These are phyloP conservation scores for Starmera dryadoides DNA, from an alignment of 805 yeast genomes.

Conservation along the genomic window DNA sequence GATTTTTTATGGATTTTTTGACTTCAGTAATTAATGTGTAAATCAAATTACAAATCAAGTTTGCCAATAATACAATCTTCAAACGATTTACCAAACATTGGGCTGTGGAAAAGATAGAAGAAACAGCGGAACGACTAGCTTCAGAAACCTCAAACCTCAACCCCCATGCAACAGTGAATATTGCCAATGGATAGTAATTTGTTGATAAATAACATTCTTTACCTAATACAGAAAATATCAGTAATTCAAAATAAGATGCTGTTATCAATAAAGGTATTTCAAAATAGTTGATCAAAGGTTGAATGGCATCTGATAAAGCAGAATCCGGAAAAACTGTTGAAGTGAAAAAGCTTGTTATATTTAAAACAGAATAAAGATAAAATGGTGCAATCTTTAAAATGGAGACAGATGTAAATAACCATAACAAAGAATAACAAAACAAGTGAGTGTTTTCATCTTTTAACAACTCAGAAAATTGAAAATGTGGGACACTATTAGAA, in stretches of 20 bases:
- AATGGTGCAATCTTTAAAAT: slow-evolving; percentile 32
- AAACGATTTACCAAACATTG: too few species aligned
- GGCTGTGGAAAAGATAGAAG: slow-evolving; percentile 6
- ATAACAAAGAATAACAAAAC: slow-evolving; percentile 28
- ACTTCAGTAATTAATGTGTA: too few species aligned
- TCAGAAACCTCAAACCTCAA: slow-evolving; percentile 29
- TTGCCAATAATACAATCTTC: too few species aligned
- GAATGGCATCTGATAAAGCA: slow-evolving; percentile 24
- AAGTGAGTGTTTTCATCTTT: slow-evolving; percentile 35
- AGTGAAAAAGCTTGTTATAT: slow-evolving; percentile 25
- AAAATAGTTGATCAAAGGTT: slow-evolving; percentile 29
- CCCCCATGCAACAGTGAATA: slow-evolving; percentile 30
- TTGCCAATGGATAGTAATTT: slow-evolving; percentile 24
- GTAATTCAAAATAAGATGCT: slow-evolving; percentile 33
- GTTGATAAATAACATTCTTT: slow-evolving; percentile 19
- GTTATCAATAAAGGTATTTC: slow-evolving; percentile 29
- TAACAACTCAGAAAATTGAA: slow-evolving; percentile 22
- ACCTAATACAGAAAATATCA: slow-evolving; percentile 22
- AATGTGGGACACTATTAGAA: neutral
- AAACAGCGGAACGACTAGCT: slow-evolving; percentile 17
- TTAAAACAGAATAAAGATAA: slow-evolving; percentile 32
- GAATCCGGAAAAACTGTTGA: slow-evolving; percentile 26
- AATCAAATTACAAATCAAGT: too few species aligned
- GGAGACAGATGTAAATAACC: slow-evolving; percentile 27
- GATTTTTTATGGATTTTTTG: too few species aligned